Evolutionary conservation across 352 stramenopile species (phyloP), one percentile per base, ranked within the genome.

Genomic region (Phytophthora litchii): DNA sequence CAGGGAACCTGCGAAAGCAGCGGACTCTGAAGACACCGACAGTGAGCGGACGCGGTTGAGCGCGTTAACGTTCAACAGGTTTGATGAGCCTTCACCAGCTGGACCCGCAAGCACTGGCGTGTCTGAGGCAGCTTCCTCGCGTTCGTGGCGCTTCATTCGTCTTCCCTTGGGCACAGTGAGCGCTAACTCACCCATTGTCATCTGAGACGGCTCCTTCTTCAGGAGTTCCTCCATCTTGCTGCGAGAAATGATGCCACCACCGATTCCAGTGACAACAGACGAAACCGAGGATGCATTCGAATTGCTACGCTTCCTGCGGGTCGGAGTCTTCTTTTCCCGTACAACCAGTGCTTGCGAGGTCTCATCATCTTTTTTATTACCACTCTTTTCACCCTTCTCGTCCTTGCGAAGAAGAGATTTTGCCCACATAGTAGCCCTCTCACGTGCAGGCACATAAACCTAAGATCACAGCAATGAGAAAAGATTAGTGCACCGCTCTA

Each of bases 181-280:
- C 6, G 86, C 86, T 13, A 95, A 51, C 48, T 95, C 80, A 14
- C 86, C 83, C 84, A 95, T 92, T 0, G 83, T 93, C 84, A 93
- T 93, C 58, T 92, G 74, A 7, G 82, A 89, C 2, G 78, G 79
- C 55, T 89, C 78, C 38, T 92, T 91, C 70, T 86, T 82, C 25
- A 78, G 13, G 16, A 86, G 46, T 44, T 90, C 75, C 12, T 84
- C 71, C 25, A 80, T 74, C 57, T 86, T 87, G 32, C 61, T 77
- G 23, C 75, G 73, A 43, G 67, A 32, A 7, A 61, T 50, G 13
- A 68, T 46, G 11, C 58, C 43, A 35, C 57, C 55, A 6, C 58
- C 63, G 9, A 76, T 72, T 10, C 64, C 70, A 1, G 70, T 71
- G 2, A 72, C 52, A 38, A 75, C 34, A 1, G 81, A 86, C 11